Evolutionary conservation across 1,284 basidiomycete species (phyloP).

Genomic region (Clitocybe nebularis): DNA sequence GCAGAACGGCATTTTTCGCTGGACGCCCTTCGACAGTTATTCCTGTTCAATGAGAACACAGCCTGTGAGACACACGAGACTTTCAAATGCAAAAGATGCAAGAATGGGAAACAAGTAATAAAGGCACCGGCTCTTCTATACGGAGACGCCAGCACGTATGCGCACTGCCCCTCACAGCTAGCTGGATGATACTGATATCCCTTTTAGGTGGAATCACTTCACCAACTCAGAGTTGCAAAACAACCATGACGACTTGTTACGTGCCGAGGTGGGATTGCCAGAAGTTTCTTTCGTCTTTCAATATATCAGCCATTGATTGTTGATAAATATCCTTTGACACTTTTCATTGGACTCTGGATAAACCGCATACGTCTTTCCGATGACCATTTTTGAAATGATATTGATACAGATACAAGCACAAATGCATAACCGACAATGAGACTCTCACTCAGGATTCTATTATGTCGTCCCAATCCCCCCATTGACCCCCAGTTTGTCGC

Average conservation of each 20-base stretch:
- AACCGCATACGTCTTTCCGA: neutral
- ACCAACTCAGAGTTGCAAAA: constrained; percentile 83
- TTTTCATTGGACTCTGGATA: neutral
- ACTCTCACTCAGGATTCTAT: too few relatives aligned
- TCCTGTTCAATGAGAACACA: constrained; percentile 88
- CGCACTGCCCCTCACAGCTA: constrained; percentile 19
- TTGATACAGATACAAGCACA: too few relatives aligned
- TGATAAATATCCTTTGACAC: constrained; percentile 5
- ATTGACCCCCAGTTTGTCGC: constrained; percentile 57
- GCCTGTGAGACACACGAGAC: constrained; percentile 95
- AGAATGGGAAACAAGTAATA: constrained; percentile 78
- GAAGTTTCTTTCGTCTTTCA: constrained; percentile 93
- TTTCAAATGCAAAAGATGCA: constrained; percentile 97
- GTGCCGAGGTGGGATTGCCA: constrained; percentile 81
- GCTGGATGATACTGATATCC: constrained; percentile 1
- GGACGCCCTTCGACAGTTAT: constrained; percentile 88
- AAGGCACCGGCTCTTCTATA: constrained; percentile 89
- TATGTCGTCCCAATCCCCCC: constrained; percentile 68
- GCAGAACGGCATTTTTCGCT: constrained; percentile 94
- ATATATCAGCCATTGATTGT: constrained; percentile 75
- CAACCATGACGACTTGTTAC: constrained; percentile 93
- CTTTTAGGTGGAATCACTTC: constrained; percentile 92
- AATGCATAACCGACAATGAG: too few relatives aligned
- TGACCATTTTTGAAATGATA: too few relatives aligned
- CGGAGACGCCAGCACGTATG: constrained; percentile 96